A percentile compares a stretch with the other conserved stretches of the same genome.
Conservation (phyloP, 1,284 basidiomycete genomes). For the Phellopilus nigrolimitatus region DNA sequence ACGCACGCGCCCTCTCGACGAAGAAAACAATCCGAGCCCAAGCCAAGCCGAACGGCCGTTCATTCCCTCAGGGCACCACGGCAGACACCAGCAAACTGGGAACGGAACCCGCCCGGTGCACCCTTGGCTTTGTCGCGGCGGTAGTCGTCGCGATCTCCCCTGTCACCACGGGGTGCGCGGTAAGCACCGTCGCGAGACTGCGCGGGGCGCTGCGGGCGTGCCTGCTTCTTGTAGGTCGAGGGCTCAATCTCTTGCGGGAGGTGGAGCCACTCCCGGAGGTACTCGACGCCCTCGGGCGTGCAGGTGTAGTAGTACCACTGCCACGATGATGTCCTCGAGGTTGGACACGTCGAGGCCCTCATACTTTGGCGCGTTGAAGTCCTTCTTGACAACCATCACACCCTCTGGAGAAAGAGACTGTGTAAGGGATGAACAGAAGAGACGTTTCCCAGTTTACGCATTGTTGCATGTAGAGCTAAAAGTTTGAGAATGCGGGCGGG, state of each 20-base stretch:
- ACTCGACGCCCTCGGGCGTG: conserved; percentile 92
- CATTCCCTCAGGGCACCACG: conserved; percentile 74
- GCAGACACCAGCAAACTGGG: conserved; percentile 82
- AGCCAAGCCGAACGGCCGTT: conserved; percentile 11
- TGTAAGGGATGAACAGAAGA: not conserved
- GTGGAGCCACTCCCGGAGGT: conserved; percentile 93
- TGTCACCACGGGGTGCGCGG: conserved; percentile 69
- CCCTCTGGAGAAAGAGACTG: conserved; percentile 68
- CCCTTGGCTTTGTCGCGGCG: conserved; percentile 73
- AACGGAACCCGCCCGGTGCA: conserved; percentile 77
- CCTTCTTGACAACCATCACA: conserved; percentile 98
- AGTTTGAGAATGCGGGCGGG: no score
- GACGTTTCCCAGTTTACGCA: no score
- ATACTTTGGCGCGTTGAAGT: conserved; percentile 96
- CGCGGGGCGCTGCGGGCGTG: conserved; percentile 69
- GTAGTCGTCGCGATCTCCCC: conserved; percentile 84
- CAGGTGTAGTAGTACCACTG: conserved; percentile 95
- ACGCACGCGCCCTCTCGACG: not conserved
- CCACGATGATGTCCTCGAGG: conserved; percentile 98
- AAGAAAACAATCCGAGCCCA: not conserved
- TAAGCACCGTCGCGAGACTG: conserved; percentile 71
- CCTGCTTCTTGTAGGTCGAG: conserved; percentile 92
- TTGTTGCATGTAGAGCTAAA: no score
- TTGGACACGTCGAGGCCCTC: conserved; percentile 97
- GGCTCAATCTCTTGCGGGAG: conserved; percentile 93